Conservation (phyloP, 345 rosid species). For the Laguncularia racemosa region DNA sequence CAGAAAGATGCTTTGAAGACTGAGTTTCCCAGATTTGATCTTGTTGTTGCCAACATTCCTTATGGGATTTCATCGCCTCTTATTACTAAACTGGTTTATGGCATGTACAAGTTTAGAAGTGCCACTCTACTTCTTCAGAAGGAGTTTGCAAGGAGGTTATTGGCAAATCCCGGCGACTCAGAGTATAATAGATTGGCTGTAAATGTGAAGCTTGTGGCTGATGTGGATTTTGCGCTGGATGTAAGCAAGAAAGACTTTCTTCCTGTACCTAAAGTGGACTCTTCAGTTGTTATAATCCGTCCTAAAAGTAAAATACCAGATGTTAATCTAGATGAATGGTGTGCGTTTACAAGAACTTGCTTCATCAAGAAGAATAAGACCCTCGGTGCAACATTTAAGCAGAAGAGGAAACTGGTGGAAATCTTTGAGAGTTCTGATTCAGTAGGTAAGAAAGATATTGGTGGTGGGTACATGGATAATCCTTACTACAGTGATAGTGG, state of each 20-base stretch:
- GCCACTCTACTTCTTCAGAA: conserved; percentile 87
- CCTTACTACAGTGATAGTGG: neutral
- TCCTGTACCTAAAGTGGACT: conserved; percentile 87
- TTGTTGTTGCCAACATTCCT: conserved; percentile 81
- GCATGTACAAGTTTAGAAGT: conserved; percentile 44
- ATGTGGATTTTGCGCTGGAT: conserved; percentile 72
- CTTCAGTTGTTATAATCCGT: conserved; percentile 65
- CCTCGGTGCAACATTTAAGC: conserved; percentile 78
- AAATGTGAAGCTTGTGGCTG: conserved; percentile 75
- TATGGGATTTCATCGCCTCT: conserved; percentile 85
- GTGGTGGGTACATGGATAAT: no score
- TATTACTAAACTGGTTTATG: conserved; percentile 68
- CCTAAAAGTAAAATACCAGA: conserved; percentile 56
- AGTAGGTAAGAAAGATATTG: neutral
- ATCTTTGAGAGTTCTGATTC: conserved; percentile 31
- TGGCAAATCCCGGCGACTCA: conserved; percentile 80
- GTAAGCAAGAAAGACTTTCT: conserved; percentile 89
- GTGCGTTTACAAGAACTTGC: conserved; percentile 71
- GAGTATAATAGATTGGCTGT: conserved; percentile 84
- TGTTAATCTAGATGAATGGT: conserved; percentile 66
- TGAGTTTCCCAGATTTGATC: conserved; percentile 62
- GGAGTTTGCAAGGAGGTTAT: conserved; percentile 72
- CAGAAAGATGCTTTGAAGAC: conserved; percentile 71
- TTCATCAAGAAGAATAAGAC: conserved; percentile 84
- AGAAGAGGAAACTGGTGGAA: conserved; percentile 80